Conservation (phyloP, 371 early-diverging fungal species). For the Astathelohania contejeani region DNA sequence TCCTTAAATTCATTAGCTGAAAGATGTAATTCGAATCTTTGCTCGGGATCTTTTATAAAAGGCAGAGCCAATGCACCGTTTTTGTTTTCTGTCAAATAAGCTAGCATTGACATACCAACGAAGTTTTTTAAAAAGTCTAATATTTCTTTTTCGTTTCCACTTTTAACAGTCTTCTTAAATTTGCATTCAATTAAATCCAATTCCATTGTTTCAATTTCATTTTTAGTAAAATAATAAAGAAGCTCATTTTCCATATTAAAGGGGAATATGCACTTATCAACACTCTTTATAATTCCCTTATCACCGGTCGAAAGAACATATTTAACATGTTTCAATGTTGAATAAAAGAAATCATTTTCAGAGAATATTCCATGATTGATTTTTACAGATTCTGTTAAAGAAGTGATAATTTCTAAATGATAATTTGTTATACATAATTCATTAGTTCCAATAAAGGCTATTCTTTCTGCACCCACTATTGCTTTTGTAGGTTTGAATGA, state of each 20-base stretch:
- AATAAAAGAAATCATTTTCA: slow-evolving; percentile 73
- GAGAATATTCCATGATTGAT: slow-evolving; percentile 88
- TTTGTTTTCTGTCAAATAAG: slow-evolving; percentile 86
- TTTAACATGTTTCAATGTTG: slow-evolving; percentile 90
- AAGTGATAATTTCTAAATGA: slow-evolving; percentile 62
- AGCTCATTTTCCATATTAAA: slow-evolving; percentile 65
- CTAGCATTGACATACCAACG: slow-evolving; percentile 87
- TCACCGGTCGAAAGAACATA: slow-evolving; percentile 73
- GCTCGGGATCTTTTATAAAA: slow-evolving; percentile 78
- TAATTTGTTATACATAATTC: slow-evolving; percentile 68
- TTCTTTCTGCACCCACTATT: slow-evolving; percentile 4
- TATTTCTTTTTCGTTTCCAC: slow-evolving; percentile 71
- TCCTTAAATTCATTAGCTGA: slow-evolving; percentile 26
- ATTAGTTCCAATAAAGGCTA: slow-evolving; percentile 39
- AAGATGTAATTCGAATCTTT: slow-evolving; percentile 69
- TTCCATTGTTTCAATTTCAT: slow-evolving; percentile 62
- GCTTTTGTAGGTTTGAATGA: slow-evolving; percentile 23
- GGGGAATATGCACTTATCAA: slow-evolving; percentile 76
- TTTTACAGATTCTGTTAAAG: slow-evolving; percentile 80
- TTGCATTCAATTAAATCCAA: slow-evolving; percentile 88
- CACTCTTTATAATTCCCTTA: slow-evolving; percentile 74
- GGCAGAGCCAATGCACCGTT: slow-evolving; percentile 88
- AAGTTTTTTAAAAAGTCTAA: slow-evolving; percentile 74
- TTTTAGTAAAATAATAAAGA: slow-evolving; percentile 66
- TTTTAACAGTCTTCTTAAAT: slow-evolving; percentile 78